Percentiles rank a stretch among this genome's conserved stretches.
These are phyloP conservation scores for Ceratocystiopsis sp. DNA, from an alignment of 2,329 filamentous ascomycete genomes.

Conservation along the genomic window DNA sequence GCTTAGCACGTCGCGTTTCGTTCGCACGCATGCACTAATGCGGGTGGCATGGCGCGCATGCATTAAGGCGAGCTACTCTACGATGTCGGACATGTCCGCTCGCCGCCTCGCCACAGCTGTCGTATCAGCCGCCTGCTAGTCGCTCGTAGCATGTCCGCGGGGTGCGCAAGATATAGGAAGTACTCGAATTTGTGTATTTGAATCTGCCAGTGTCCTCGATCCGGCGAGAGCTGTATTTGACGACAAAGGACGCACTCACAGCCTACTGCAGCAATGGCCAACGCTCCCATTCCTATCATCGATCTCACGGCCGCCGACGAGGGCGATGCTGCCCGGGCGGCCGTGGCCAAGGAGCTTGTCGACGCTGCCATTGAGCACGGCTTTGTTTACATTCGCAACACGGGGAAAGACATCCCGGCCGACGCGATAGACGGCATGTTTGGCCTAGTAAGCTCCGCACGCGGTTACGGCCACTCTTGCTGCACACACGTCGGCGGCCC, in stretches of 20 bases:
- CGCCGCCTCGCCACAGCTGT: too few species aligned
- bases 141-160: too few species aligned
- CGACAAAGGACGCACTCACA: not conserved
- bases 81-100: too few species aligned
- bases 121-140: too few species aligned
- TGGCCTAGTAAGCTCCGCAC: constrained; percentile 36
- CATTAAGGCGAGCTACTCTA: too few species aligned
- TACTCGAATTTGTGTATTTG: not conserved
- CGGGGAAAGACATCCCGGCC: constrained; percentile 48
- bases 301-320: constrained; percentile 50
- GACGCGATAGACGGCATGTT: constrained; percentile 56
- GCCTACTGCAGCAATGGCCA: constrained; percentile 12
- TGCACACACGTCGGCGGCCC: constrained; percentile 1
- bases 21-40: too few species aligned
- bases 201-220: too few species aligned
- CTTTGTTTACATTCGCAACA: constrained; percentile 77
- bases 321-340: constrained; percentile 10
- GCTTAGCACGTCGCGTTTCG: too few species aligned
- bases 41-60: too few species aligned
- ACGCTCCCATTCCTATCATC: constrained; percentile 56
- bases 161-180: not conserved
- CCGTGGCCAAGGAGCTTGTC: constrained; percentile 51
- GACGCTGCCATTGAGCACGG: constrained; percentile 68
- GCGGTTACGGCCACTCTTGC: not conserved
- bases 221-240: not conserved